Evolutionary conservation across 768 basidiomycete genomes (phyloP), one percentile per base, ranked within the genome.

Genomic region (Omphalotus guepiniiformis): DNA sequence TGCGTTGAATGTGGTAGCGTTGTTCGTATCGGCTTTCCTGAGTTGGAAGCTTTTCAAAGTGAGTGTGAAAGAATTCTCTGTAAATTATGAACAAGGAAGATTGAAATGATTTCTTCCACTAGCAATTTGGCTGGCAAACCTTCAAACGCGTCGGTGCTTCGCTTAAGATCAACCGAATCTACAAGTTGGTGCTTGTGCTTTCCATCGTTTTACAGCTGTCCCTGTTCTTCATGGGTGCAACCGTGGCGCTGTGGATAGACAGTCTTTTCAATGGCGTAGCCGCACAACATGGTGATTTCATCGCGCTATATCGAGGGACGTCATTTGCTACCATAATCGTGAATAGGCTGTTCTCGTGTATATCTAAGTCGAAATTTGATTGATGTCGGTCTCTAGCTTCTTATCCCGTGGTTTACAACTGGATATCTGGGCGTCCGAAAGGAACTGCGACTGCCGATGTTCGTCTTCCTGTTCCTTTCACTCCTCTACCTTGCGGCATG

Each of bases 121-220:
- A 87, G 85, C 58, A 73, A 13, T 91, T 87, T 60, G 85, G 88
- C 36, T 92, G 88, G 88, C 85, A 88, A 63, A 92, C 88, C 0
- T 92, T 90, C 75, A 88, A 88, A 63, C 84, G 87, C 48, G 80
- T 90, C 42, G 88, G 88, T 29, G 87, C 88, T 9, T 86, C 82
- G 5, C 65, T 79, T 54, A 72, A 71, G 9, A 88, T 91, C 65
- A 86, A 85, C 62, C 76, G 81, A 28, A 63, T 86, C 50, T 91
- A 91, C 72, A 85, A 80, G 62, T 66, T 82, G 39, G 82, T 88
- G 47, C 73, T 89, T 32, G 67, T 74, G 13, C 66, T 89, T 47
- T 87, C 85, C 5, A 85, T 86, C 55, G 71, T 76, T 32, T 79
- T 89, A 40, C 88, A 89, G 57, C 67, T 91, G n/a, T 78, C 81